Evolutionary conservation across 768 basidiomycete species (phyloP), one percentile per base, ranked within the genome.

Genomic region (Tylopilus balloui): DNA sequence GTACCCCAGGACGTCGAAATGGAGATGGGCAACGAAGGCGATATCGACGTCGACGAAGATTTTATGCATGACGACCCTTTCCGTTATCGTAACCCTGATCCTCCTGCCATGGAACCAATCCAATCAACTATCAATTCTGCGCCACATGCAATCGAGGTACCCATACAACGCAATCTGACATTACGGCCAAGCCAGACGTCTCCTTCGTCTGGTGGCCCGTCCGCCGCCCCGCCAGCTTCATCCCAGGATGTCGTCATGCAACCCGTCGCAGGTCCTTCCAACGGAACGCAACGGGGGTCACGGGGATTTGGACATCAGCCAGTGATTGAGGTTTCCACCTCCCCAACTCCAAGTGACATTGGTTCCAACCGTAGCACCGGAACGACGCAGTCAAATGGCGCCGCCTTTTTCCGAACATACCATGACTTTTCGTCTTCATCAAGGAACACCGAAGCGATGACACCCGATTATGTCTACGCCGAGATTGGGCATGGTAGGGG

Each of bases 401-500:
- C 77, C 13, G 74, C 73, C 61, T 78, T 86, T 64, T 86, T 84
- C 64, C 76, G 80, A 25, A 74, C 77, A 23, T 83, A 81, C 58
- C 74, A 79, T 34, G 76, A 77, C 21, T 57, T 70, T 10, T 62
- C 60, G 14, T 59, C 69, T n/a, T 68, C 73, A 0, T 69, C 73
- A 34, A 65, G 72, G 45, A 71, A 71, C 55, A 74, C 75, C 51
- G 83, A 84, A 36, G 76, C 78, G 15, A 66, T 81, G 62, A 88
- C 85, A 14, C 86, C 85, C 20, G 87, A 88, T 57, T 74, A 86
- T 43, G 76, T 84, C 55, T 87, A 77, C 53, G 84, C 86, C 6
- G 88, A 90, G 62, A 83, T 87, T 51, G 86, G 84, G 3, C 86
- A 87, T 59, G 85, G 84, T 4, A 75, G 83, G 24, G 84, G 84